These are phyloP conservation scores for Bacidia gigantensis DNA, from an alignment of 495 filamentous ascomycete genomes.

Conservation along the genomic window DNA sequence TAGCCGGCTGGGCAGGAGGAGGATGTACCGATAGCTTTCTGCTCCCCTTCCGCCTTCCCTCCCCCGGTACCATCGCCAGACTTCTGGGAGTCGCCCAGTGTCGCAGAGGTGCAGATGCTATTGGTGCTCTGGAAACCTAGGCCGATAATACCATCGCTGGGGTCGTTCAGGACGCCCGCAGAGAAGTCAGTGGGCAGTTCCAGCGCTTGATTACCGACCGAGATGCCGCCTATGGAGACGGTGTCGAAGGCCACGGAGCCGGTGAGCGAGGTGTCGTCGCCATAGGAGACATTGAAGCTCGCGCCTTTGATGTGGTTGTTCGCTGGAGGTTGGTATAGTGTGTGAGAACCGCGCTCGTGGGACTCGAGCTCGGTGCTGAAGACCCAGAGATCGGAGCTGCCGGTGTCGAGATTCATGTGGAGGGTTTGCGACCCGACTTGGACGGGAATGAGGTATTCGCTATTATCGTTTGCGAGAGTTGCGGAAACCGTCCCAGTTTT, in stretches of 20 bases:
- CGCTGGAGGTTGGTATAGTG: constrained; percentile 47
- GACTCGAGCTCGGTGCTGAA: constrained; percentile 51
- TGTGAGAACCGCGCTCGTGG: constrained; percentile 33
- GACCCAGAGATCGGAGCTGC: constrained; percentile 75
- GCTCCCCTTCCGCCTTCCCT: neutral
- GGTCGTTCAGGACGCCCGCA: constrained; percentile 8
- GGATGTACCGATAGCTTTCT: too few relatives aligned
- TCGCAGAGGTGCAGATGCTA: constrained; percentile 41
- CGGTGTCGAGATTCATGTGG: constrained; percentile 71
- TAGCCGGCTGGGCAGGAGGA: neutral
- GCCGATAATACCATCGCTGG: constrained; percentile 61
- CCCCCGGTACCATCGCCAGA: neutral
- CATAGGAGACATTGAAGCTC: constrained; percentile 58
- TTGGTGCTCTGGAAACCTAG: constrained; percentile 64
- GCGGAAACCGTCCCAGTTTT: constrained; percentile 45
- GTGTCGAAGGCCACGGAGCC: constrained; percentile 59
- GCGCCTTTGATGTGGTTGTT: constrained; percentile 32
- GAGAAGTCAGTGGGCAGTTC: constrained; percentile 58
- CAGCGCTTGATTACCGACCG: constrained; percentile 51
- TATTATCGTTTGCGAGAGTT: constrained; percentile 45
- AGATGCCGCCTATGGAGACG: constrained; percentile 60
- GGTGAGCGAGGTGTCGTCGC: constrained; percentile 53
- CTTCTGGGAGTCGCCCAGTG: constrained; percentile 35
- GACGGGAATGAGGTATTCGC: constrained; percentile 59
- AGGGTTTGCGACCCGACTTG: constrained; percentile 59